These are phyloP conservation scores for Noccaea bulbosa DNA, from an alignment of 345 rosid species.

Conservation along the genomic window DNA sequence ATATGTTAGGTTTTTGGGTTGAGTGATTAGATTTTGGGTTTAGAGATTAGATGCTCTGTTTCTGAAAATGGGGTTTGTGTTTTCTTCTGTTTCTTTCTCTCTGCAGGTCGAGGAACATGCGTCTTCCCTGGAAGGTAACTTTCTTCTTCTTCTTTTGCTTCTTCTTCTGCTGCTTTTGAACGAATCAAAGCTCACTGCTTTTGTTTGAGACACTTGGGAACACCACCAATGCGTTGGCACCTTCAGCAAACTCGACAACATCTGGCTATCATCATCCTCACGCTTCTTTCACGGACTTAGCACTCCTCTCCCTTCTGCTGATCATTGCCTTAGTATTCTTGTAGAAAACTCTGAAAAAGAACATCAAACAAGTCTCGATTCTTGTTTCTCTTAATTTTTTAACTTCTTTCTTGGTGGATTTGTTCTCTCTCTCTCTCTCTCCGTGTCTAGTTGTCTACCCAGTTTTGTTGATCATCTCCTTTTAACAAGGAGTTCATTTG, in stretches of 20 bases:
- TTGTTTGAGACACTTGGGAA: constrained; percentile 56
- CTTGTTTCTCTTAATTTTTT: constrained; percentile 44
- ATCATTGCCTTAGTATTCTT: constrained; percentile 48
- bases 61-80: constrained; percentile 31
- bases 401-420: constrained; percentile 30
- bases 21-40: no score
- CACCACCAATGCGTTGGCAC: constrained; percentile 70
- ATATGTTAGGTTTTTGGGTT: no score
- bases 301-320: constrained; percentile 51
- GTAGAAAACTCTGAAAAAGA: constrained; percentile 46
- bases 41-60: neutral
- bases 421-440: no score
- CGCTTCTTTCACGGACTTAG: constrained; percentile 52
- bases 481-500: constrained; percentile 11
- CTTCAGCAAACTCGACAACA: constrained; percentile 73
- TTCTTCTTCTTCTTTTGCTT: constrained; percentile 1
- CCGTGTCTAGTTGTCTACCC: no score
- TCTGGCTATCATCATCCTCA: constrained; percentile 49
- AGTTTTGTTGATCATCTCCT: constrained; percentile 40
- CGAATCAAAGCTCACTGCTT: constrained; percentile 22
- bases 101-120: constrained; percentile 83
- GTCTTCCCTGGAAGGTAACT: constrained; percentile 78
- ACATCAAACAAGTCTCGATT: constrained; percentile 19
- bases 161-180: no score
- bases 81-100: constrained; percentile 17